phyloP scores from a whole-genome alignment of 352 stramenopile genomes.

The Achlya hypogyna region DNA sequence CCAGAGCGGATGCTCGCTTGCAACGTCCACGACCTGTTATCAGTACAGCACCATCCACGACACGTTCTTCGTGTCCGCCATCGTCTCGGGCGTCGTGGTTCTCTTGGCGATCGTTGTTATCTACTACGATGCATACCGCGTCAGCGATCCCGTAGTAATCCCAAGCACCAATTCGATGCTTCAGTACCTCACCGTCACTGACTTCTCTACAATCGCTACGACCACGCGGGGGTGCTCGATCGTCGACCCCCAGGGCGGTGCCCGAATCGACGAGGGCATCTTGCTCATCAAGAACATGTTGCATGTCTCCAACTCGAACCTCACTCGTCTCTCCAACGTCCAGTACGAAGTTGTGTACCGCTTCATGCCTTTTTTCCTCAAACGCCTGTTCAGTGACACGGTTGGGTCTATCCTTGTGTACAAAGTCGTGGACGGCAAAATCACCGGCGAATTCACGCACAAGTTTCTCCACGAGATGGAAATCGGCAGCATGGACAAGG shows the following conservation, averaged over 20 bases:
- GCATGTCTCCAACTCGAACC: constrained; percentile 14
- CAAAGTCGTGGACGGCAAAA: constrained; percentile 9
- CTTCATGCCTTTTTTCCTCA: constrained; percentile 12
- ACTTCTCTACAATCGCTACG: constrained; percentile 1
- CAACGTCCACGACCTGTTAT: constrained; percentile 20
- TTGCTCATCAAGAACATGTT: constrained; percentile 26
- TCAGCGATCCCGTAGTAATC: neutral
- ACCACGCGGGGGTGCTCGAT: constrained; percentile 13
- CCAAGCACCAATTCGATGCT: constrained; percentile 15
- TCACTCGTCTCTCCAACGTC: constrained; percentile 21
- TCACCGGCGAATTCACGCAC: constrained; percentile 17
- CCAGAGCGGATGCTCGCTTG: constrained; percentile 1
- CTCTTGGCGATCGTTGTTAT: constrained; percentile 14
- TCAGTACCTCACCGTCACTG: constrained; percentile 9
- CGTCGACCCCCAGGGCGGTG: neutral
- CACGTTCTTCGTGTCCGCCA: constrained; percentile 20
- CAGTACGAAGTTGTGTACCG: constrained; percentile 24
- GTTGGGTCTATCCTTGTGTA: constrained; percentile 22
- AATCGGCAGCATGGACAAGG: neutral
- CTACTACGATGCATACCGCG: neutral
- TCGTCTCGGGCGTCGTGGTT: constrained; percentile 13
- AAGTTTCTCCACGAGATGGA: constrained; percentile 27
- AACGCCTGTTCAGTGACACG: constrained; percentile 14
- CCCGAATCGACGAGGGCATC: constrained; percentile 20
- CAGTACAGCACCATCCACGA: constrained; percentile 13